These are phyloP conservation scores for Camellia oleifera DNA, from an alignment of 179 eudicot species.

Conservation along the genomic window DNA sequence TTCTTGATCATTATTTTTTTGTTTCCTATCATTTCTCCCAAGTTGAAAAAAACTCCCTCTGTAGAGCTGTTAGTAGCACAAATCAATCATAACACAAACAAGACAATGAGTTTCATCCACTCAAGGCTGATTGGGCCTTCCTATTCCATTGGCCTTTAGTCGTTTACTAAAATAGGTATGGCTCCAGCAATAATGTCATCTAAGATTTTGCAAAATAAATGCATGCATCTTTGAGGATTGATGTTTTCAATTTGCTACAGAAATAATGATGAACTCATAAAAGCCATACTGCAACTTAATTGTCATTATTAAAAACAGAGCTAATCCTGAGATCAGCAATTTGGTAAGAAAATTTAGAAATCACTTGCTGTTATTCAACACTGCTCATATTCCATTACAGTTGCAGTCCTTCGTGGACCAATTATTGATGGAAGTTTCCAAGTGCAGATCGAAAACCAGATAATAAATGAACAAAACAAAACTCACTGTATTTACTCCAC, in stretches of 20 bases:
- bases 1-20: too few species aligned
- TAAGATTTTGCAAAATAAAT: too few species aligned
- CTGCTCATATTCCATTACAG: not conserved
- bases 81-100: not conserved
- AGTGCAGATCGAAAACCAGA: not conserved
- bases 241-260: not conserved
- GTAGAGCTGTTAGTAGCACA: too few species aligned
- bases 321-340: conserved; percentile 3
- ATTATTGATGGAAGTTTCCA: not conserved
- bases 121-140: not conserved
- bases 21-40: too few species aligned
- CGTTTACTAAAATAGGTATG: not conserved
- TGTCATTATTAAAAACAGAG: not conserved
- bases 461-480: not conserved
- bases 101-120: not conserved
- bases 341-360: not conserved
- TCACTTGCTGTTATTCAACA: not conserved
- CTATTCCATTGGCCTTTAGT: not conserved
- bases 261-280: conserved; percentile 5
- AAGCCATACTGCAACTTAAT: not conserved
- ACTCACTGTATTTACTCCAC: too few species aligned
- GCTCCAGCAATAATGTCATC: not conserved
- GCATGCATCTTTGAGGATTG: not conserved
- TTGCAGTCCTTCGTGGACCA: not conserved
- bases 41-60: too few species aligned